Conservation (phyloP, 176 grass and related monocot species). For the Miscanthus lutarioriparius region DNA sequence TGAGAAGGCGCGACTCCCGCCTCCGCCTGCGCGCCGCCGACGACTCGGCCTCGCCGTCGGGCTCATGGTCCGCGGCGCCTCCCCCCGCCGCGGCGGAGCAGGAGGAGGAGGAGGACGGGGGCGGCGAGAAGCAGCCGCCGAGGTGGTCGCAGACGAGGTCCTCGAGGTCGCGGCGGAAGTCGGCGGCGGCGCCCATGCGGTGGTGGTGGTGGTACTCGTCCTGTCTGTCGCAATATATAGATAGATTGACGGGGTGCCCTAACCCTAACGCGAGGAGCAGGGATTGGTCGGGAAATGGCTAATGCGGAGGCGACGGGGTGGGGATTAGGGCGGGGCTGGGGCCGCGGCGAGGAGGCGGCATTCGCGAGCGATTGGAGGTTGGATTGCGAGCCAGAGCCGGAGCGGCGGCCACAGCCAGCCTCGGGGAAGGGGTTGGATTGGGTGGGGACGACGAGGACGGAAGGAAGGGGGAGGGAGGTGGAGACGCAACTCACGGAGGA, state of each 20-base stretch:
- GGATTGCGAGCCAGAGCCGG: not conserved
- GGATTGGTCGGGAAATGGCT: not conserved
- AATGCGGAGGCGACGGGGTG: constrained; percentile 37
- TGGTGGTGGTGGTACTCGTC: constrained; percentile 54
- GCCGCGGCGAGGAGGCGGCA: constrained; percentile 19
- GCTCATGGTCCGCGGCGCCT: constrained; percentile 1
- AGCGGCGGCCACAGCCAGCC: not conserved
- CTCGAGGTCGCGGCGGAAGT: constrained; percentile 96
- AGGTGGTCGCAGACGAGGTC: constrained; percentile 97
- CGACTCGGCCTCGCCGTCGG: constrained; percentile 44
- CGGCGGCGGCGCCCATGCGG: constrained; percentile 68
- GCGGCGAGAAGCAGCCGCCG: constrained; percentile 72
- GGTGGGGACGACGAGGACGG: not conserved
- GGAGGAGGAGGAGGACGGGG: constrained; percentile 63
- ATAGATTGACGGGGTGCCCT: not conserved
- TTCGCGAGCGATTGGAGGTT: constrained; percentile 25
- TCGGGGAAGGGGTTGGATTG: constrained; percentile 1
- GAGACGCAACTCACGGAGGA: constrained; percentile 44
- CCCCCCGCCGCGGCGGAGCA: constrained; percentile 41
- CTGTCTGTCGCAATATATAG: not conserved
- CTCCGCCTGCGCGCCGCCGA: constrained; percentile 56
- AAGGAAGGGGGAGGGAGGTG: not conserved
- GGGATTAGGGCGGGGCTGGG: constrained; percentile 31
- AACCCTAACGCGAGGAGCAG: not conserved
- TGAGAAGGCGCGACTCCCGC: constrained; percentile 71